phyloP scores from a whole-genome alignment of 148 eudicot species.

The Persicaria tinctoria region DNA sequence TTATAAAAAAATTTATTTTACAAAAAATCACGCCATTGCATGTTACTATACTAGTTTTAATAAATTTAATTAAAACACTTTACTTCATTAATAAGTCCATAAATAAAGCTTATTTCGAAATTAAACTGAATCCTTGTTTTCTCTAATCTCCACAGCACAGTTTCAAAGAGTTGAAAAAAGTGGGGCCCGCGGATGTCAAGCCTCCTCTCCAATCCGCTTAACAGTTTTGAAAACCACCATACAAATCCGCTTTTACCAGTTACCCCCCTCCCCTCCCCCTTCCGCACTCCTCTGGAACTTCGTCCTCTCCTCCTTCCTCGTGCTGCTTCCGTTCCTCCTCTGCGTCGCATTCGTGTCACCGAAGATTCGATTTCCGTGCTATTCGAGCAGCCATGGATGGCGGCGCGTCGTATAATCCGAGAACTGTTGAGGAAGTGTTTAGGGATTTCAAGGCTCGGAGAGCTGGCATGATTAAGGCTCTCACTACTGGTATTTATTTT shows the following conservation, averaged over 20 bases:
- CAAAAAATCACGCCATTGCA: too few species aligned
- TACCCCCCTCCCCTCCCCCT: not conserved
- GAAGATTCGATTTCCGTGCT: not conserved
- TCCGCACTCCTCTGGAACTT: not conserved
- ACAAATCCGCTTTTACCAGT: not conserved
- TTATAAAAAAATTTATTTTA: too few species aligned
- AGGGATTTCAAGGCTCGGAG: constrained; percentile 59
- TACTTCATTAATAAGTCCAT: too few species aligned
- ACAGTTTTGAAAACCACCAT: not conserved
- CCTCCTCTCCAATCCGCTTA: not conserved
- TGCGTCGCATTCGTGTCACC: not conserved
- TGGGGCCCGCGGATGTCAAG: not conserved
- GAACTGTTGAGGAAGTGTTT: constrained; percentile 56
- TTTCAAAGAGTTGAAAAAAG: too few species aligned
- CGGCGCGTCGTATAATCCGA: constrained; percentile 38
- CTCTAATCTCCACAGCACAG: too few species aligned
- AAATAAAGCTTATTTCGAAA: too few species aligned
- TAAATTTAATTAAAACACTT: too few species aligned
- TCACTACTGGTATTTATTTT: constrained; percentile 31
- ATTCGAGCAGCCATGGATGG: constrained; percentile 24
- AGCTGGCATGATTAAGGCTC: constrained; percentile 49
- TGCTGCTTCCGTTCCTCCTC: not conserved
- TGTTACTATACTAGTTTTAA: too few species aligned
- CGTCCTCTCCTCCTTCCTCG: not conserved
- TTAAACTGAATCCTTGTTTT: too few species aligned